Evolutionary conservation across 2,329 filamentous ascomycete species (phyloP).

Genomic region (Aureobasidium vineae): DNA sequence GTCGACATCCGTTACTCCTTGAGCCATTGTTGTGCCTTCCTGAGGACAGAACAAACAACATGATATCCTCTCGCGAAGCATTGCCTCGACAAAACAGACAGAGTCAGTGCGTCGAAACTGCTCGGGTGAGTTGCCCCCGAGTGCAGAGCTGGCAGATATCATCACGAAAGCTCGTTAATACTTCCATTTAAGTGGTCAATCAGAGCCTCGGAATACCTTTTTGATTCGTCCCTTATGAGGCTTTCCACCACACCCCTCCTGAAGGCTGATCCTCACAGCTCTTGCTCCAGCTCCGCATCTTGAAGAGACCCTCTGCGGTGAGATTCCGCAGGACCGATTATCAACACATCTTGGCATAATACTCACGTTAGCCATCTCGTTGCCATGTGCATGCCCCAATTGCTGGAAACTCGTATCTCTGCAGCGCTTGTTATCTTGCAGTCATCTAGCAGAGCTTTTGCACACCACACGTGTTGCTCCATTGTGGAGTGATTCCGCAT

Average conservation of each 20-base stretch:
- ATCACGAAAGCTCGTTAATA: slow-evolving; percentile 6
- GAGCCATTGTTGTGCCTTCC: neutral
- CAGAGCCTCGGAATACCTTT: neutral
- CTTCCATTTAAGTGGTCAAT: neutral
- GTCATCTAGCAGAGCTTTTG: neutral
- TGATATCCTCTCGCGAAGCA: neutral
- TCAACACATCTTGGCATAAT: neutral
- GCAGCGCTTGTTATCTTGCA: neutral
- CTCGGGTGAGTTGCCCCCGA: slow-evolving; percentile 19
- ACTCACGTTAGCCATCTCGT: neutral
- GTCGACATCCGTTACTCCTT: slow-evolving; percentile 7
- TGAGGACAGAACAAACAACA: neutral
- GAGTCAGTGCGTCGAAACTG: slow-evolving; percentile 6
- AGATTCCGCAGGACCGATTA: slow-evolving; percentile 13
- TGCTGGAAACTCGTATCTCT: neutral
- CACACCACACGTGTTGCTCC: neutral
- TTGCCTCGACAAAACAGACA: neutral
- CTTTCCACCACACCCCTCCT: neutral
- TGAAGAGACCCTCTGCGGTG: neutral
- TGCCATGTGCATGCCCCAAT: neutral
- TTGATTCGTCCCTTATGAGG: neutral
- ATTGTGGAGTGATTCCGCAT: slow-evolving; percentile 7
- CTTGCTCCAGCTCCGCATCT: slow-evolving; percentile 14
- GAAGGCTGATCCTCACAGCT: neutral
- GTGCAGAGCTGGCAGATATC: neutral